Evolutionary conservation across 306 rosid species (phyloP), one percentile per base, ranked within the genome.

Genomic region (Fagus crenata): DNA sequence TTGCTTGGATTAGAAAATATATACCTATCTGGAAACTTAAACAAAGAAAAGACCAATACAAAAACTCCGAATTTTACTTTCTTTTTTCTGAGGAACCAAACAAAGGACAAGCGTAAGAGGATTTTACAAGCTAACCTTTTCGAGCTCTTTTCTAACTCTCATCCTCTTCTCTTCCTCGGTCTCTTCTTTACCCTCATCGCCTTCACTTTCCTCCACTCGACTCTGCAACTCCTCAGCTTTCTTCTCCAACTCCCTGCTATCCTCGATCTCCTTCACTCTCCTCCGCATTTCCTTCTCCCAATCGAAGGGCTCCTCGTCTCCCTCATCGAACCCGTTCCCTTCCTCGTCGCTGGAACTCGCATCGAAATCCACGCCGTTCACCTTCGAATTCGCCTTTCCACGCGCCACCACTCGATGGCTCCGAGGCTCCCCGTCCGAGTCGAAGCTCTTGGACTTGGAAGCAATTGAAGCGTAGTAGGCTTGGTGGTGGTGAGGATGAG

Each of bases 141-240:
- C 90, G 4, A 95, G 98, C 83, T 92, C 98, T 84, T 83, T 92
- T 63, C 87, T 86, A 15, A 95, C 98, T 86, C 97, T 85, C 93
- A 84, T 89, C 86, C 92, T 85, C 86, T 95, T 93, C 81, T 89
- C 93, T 59, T 94, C 91, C 81, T 94, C 98, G 1, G 87, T 84
- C 82, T 87, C 94, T 32, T 89, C 93, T 3, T 17, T 17, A 31
- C 85, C 90, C 58, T 72, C 91, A 31, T 75, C 87, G 4, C 70
- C 88, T 9, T 67, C 83, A 8, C 58, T 86, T 22, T 82, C 90
- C 42, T 78, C 87, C 53, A 49, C 49, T 56, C 58, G 83, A 77
- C 87, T 89, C 89, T 85, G 93, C 85, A 95, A 78, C 79, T 95
- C 98, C 78, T 95, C 97, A 0, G 96, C 97, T 58, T 88, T 95